These are phyloP conservation scores for Aureobasidium mangrovei DNA, from an alignment of 2,329 filamentous ascomycete genomes.

Conservation along the genomic window DNA sequence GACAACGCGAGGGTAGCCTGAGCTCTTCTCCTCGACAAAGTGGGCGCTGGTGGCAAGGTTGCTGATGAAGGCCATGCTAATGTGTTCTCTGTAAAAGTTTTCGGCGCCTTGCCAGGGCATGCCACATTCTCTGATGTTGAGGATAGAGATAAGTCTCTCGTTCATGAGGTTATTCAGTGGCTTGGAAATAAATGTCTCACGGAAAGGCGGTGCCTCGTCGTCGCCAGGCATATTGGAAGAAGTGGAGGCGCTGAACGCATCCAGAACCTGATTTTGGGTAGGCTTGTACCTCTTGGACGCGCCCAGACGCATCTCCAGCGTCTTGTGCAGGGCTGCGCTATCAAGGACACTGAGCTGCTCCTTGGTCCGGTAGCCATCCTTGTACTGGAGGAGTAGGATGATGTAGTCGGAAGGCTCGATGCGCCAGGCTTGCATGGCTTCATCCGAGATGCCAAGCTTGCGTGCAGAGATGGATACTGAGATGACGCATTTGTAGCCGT, in stretches of 20 bases:
- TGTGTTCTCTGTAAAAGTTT: slow-evolving; percentile 41
- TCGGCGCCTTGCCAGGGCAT: slow-evolving; percentile 64
- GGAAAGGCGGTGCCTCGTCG: slow-evolving; percentile 29
- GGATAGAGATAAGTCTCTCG: slow-evolving; percentile 51
- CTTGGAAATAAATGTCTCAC: slow-evolving; percentile 59
- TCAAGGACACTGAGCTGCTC: slow-evolving; percentile 43
- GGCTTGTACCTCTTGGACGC: slow-evolving; percentile 68
- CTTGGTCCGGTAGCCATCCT: slow-evolving; percentile 51
- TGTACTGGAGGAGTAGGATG: slow-evolving; percentile 61
- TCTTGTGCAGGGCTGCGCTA: slow-evolving; percentile 25
- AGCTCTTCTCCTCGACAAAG: slow-evolving; percentile 28
- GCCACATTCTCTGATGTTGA: slow-evolving; percentile 45
- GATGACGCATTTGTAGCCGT: slow-evolving; percentile 44
- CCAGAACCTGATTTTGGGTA: slow-evolving; percentile 43
- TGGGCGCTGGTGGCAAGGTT: slow-evolving; percentile 31
- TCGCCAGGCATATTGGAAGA: slow-evolving; percentile 14
- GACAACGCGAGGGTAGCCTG: slow-evolving; percentile 37
- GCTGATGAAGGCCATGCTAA: slow-evolving; percentile 27
- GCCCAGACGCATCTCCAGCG: slow-evolving; percentile 57
- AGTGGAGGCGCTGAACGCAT: slow-evolving; percentile 38
- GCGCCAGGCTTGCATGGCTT: slow-evolving; percentile 70
- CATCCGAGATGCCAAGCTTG: slow-evolving; percentile 64
- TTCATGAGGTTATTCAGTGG: slow-evolving; percentile 63
- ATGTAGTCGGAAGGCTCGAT: slow-evolving; percentile 59
- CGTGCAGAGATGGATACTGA: slow-evolving; percentile 60